phyloP scores from a whole-genome alignment of 2,329 filamentous ascomycete species.

The Akanthomyces uredinophilus region DNA sequence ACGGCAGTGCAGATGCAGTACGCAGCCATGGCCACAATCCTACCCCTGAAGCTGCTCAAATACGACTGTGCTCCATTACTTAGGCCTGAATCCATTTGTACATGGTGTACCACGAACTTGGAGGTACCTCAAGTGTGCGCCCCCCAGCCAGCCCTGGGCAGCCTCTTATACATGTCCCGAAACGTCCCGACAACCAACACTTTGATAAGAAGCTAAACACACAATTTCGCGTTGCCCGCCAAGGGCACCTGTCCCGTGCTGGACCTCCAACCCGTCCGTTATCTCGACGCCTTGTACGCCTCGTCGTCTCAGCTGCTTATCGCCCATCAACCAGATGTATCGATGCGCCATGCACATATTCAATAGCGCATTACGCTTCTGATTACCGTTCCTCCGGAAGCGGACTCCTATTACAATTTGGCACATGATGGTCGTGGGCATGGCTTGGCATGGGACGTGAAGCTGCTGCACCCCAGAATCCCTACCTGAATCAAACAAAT shows the following conservation, averaged over 20 bases:
- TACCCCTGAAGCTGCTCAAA: background rate
- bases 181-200: constrained; percentile 8
- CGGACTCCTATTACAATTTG: background rate
- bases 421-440: background rate
- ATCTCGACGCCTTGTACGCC: constrained; percentile 4
- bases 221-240: background rate
- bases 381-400: background rate
- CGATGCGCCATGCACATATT: constrained; percentile 1
- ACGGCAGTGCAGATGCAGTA: background rate
- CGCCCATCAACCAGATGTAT: background rate
- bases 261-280: background rate
- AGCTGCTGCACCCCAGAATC: background rate
- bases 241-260: background rate
- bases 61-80: background rate
- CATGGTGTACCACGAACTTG: too few species aligned
- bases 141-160: background rate
- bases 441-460: background rate
- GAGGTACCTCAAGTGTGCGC: background rate
- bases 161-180: background rate
- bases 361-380: background rate
- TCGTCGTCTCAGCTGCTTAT: constrained; percentile 12
- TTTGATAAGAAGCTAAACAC: constrained; percentile 1
- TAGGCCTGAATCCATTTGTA: background rate
- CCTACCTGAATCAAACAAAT: background rate
- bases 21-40: too few species aligned